phyloP scores from a whole-genome alignment of 495 filamentous ascomycete genomes.

The Talaromyces liani region DNA sequence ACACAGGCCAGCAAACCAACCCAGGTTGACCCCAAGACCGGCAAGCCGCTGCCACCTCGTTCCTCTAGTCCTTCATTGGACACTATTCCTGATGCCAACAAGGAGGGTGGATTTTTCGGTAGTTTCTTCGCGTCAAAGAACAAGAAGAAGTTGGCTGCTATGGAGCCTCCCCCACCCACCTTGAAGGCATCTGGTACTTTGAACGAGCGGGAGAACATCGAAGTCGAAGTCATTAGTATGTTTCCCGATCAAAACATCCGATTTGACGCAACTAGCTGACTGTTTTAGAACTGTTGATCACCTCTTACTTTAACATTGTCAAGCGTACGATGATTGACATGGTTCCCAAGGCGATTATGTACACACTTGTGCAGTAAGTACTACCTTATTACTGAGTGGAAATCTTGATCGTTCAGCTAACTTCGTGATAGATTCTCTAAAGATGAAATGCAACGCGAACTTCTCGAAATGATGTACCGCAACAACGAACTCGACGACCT shows the following conservation, averaged over 20 bases:
- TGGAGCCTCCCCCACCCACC: slow-evolving; percentile 89
- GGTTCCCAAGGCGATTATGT: slow-evolving; percentile 99
- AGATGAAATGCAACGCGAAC: slow-evolving; percentile 97
- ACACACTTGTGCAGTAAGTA: slow-evolving; percentile 86
- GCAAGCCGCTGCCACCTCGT: slow-evolving; percentile 79
- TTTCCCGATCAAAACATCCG: slow-evolving; percentile 12
- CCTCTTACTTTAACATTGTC: slow-evolving; percentile 96
- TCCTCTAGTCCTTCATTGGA: slow-evolving; percentile 60
- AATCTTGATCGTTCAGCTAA: not conserved
- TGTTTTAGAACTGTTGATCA: slow-evolving; percentile 76
- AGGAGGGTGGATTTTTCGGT: slow-evolving; percentile 79
- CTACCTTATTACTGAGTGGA: not conserved
- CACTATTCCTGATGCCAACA: slow-evolving; percentile 43
- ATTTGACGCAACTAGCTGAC: slow-evolving; percentile 8
- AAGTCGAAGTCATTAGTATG: slow-evolving; percentile 98
- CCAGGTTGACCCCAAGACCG: slow-evolving; percentile 98
- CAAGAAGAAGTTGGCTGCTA: slow-evolving; percentile 99
- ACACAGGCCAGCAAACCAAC: slow-evolving; percentile 75
- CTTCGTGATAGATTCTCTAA: slow-evolving; percentile 65
- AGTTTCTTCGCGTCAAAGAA: slow-evolving; percentile 97
- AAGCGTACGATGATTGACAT: slow-evolving; percentile 99
- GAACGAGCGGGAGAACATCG: slow-evolving; percentile 84
- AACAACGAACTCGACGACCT: slow-evolving; percentile 83
- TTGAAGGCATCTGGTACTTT: slow-evolving; percentile 90
- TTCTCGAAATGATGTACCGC: slow-evolving; percentile 97